Evolutionary conservation across 805 yeast species (phyloP).

Genomic region (Kazachstania taianensis): DNA sequence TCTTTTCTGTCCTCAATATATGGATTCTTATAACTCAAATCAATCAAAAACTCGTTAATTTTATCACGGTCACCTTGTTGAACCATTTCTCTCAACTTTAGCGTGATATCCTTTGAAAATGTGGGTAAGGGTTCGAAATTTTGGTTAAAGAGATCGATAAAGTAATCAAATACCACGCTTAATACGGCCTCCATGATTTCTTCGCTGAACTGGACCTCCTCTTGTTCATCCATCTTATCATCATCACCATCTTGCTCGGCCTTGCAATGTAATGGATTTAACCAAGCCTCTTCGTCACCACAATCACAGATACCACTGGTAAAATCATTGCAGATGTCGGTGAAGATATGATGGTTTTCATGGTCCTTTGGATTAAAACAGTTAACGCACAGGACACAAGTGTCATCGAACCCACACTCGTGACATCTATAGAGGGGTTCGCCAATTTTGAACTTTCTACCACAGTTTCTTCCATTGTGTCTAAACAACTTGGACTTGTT

Average conservation of each 20-base stretch:
- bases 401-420: slow-evolving; percentile 68
- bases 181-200: slow-evolving; percentile 23
- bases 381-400: slow-evolving; percentile 65
- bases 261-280: slow-evolving; percentile 40
- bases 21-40: slow-evolving; percentile 9
- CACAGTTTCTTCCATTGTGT: slow-evolving; percentile 60
- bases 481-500: slow-evolving; percentile 16
- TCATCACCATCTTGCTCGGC: slow-evolving; percentile 15
- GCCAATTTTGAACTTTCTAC: slow-evolving; percentile 47
- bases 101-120: slow-evolving; percentile 22
- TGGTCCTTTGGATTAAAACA: slow-evolving; percentile 69
- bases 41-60: slow-evolving; percentile 13
- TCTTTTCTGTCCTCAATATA: slow-evolving; percentile 4
- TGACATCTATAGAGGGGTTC: slow-evolving; percentile 64
- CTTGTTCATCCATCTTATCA: slow-evolving; percentile 24
- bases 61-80: slow-evolving; percentile 16
- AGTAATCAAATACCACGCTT: slow-evolving; percentile 31
- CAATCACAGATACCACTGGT: slow-evolving; percentile 62
- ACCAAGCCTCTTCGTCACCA: slow-evolving; percentile 63
- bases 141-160: slow-evolving; percentile 32
- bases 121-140: slow-evolving; percentile 28
- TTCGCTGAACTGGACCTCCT: slow-evolving; percentile 5
- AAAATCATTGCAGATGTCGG: slow-evolving; percentile 37
- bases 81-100: slow-evolving; percentile 21
- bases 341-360: slow-evolving; percentile 50